Percentiles rank a stretch among this genome's conserved stretches.
phyloP scores from a whole-genome alignment of 805 yeast genomes.

The Metschnikowia koreensis region DNA sequence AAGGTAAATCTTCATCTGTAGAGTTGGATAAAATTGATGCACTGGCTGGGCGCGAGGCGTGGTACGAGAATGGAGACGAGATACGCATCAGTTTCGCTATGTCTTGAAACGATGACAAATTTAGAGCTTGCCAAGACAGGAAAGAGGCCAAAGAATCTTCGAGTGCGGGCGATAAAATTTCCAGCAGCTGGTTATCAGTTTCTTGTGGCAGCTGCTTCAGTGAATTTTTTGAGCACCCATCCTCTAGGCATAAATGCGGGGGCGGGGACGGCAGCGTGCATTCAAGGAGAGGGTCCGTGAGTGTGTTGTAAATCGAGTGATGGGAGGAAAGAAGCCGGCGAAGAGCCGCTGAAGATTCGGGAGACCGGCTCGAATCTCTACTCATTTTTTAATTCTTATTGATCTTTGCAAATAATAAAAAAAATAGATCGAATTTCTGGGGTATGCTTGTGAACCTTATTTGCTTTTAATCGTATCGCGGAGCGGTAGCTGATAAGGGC shows the following conservation, averaged over 20 bases:
- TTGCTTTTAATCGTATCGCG: no score
- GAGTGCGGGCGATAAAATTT: not conserved
- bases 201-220: not conserved
- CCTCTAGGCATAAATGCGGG: not conserved
- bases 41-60: constrained; percentile 17
- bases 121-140: constrained; percentile 34
- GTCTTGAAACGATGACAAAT: constrained; percentile 20
- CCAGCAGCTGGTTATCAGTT: not conserved
- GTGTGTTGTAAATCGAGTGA: constrained; percentile 37
- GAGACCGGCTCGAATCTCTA: not conserved
- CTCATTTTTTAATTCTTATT: not conserved
- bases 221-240: not conserved
- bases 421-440: no score
- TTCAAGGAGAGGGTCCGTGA: constrained; percentile 43
- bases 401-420: no score
- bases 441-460: no score
- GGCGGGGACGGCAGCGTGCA: constrained; percentile 11
- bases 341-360: constrained; percentile 7
- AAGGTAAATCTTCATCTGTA: constrained; percentile 24
- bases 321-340: constrained; percentile 35
- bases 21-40: constrained; percentile 27
- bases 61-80: constrained; percentile 6
- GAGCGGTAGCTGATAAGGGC: constrained; percentile 2
- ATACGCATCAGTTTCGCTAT: constrained; percentile 11
- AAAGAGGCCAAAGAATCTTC: constrained; percentile 12